Percentiles rank a stretch among this genome's conserved stretches.
These are phyloP conservation scores for Immersiporthe knoxdaviesiana DNA, from an alignment of 2,329 filamentous ascomycete species.

Conservation along the genomic window DNA sequence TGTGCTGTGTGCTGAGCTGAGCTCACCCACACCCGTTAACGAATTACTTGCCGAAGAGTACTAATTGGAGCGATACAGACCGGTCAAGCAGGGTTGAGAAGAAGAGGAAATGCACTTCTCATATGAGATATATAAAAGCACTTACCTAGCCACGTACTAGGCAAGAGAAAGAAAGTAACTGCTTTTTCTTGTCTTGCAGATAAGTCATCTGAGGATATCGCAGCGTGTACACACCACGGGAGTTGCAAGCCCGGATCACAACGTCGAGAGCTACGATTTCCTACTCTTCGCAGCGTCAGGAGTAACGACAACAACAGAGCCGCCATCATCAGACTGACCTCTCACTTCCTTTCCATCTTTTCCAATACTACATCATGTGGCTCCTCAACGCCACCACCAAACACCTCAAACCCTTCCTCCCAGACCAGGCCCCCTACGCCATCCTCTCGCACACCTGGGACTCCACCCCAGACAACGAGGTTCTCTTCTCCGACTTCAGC, in stretches of 20 bases:
- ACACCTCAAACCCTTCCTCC: constrained; percentile 4
- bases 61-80: background rate
- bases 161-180: too few relatives aligned
- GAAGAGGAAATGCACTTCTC: too few relatives aligned
- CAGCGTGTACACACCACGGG: background rate
- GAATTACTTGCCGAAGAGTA: background rate
- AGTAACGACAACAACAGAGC: too few relatives aligned
- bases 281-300: too few relatives aligned
- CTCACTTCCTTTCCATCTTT: too few relatives aligned
- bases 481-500: constrained; percentile 5
- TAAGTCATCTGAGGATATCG: background rate
- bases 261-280: too few relatives aligned
- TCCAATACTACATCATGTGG: background rate
- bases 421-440: background rate
- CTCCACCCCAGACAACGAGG: background rate
- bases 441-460: constrained; percentile 13
- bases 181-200: background rate
- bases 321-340: background rate
- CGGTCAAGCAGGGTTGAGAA: background rate
- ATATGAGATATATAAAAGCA: too few relatives aligned
- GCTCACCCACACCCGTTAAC: background rate
- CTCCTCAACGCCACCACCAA: constrained; percentile 11
- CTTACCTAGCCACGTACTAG: too few relatives aligned
- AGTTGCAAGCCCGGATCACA: too few relatives aligned
- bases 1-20: background rate